These are phyloP conservation scores for Avena sativa DNA, from an alignment of 176 grass and related monocot species.

Conservation along the genomic window DNA sequence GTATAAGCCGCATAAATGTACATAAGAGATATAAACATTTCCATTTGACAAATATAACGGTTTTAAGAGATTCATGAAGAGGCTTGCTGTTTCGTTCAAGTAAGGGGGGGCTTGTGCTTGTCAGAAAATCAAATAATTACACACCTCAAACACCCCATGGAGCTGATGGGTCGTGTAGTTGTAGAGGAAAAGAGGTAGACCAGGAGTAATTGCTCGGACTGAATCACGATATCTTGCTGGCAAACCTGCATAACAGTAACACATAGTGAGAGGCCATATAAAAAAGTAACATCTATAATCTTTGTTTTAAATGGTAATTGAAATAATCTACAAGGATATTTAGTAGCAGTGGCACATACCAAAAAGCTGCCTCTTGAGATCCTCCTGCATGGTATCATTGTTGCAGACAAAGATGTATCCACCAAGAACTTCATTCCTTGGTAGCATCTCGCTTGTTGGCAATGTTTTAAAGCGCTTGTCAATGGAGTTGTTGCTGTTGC, in stretches of 20 bases:
- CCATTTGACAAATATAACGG: neutral
- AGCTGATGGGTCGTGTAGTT: constrained; percentile 98
- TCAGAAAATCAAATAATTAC: constrained; percentile 30
- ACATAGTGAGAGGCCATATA: constrained; percentile 19
- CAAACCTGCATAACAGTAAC: constrained; percentile 65
- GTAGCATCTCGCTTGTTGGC: constrained; percentile 94
- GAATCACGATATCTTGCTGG: constrained; percentile 98
- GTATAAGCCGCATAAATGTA: neutral
- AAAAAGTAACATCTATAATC: neutral
- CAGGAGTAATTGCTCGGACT: constrained; percentile 94
- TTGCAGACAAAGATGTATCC: constrained; percentile 99
- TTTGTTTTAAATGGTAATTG: neutral
- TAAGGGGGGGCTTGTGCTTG: neutral
- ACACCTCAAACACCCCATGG: constrained; percentile 96
- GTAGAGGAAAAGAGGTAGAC: constrained; percentile 96
- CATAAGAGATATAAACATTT: neutral
- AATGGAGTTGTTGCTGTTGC: constrained; percentile 54
- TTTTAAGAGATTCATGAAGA: constrained; percentile 12
- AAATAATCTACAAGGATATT: constrained; percentile 7
- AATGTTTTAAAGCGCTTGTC: constrained; percentile 98
- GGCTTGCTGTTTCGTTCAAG: neutral
- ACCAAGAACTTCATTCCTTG: constrained; percentile 96
- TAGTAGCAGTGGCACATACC: constrained; percentile 57
- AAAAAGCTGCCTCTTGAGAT: constrained; percentile 98
- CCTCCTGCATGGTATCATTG: constrained; percentile 99